Conservation (phyloP, 805 yeast species). For the Metschnikowia vanudenii region DNA sequence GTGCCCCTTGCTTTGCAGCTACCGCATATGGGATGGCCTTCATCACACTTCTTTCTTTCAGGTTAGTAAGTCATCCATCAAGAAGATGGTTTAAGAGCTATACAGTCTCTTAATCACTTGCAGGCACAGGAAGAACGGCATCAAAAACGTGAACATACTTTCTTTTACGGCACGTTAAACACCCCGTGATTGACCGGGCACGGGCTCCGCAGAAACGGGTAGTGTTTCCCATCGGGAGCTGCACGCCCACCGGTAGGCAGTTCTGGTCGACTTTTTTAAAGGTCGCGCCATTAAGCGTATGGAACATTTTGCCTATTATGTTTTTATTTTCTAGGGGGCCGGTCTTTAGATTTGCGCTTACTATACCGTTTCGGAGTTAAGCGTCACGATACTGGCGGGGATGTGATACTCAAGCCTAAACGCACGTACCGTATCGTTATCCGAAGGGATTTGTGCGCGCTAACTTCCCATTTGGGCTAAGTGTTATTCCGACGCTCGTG, state of each 20-base stretch:
- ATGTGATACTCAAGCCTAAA: too few relatives aligned
- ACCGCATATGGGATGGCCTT: constrained; percentile 16
- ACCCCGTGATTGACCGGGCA: constrained; percentile 18
- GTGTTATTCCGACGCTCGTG: too few relatives aligned
- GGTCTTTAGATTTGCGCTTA: not conserved
- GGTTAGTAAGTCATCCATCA: constrained; percentile 15
- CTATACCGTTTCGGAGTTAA: not conserved
- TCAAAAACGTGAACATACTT: constrained; percentile 16
- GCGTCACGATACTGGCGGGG: too few relatives aligned
- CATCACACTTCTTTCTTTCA: constrained; percentile 21
- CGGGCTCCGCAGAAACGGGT: constrained; percentile 17
- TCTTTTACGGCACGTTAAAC: constrained; percentile 19
- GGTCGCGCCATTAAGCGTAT: constrained; percentile 14
- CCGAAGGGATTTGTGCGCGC: too few relatives aligned
- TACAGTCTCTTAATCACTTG: too few relatives aligned
- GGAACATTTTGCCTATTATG: constrained; percentile 13
- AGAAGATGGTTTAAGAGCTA: too few relatives aligned
- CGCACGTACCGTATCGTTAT: too few relatives aligned
- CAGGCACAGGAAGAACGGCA: too few relatives aligned
- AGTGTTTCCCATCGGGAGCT: constrained; percentile 12
- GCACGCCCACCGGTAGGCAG: constrained; percentile 10
- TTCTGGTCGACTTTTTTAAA: constrained; percentile 11
- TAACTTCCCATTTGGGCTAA: too few relatives aligned
- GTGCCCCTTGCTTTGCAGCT: constrained; percentile 10
- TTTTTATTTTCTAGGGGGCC: not conserved